Base-by-base conservation (phyloP, 139 green algal species). In the Pleodorina starrii region DNA sequence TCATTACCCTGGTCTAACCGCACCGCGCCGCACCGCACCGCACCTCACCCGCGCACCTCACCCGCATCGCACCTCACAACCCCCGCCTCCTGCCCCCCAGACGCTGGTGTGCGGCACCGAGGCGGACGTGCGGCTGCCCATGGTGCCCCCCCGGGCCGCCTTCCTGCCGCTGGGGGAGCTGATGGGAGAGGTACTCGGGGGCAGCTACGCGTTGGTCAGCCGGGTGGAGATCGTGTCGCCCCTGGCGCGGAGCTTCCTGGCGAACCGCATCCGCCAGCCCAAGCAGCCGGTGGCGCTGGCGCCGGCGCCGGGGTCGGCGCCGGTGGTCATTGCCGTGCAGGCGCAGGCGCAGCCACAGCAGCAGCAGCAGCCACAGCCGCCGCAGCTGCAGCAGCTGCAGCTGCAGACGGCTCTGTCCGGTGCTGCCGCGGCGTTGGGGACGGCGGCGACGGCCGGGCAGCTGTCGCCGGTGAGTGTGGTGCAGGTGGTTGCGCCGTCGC, bases 51-150 rank as follows among this genome's bases (percentile, higher is more conserved):
- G 54, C 54, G 54, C 54, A 60, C 17, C 51, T 60, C 14, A 60
- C 51, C 51, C 17, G 14, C 51, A 60, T 17, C 51, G 51, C n/a
- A n/a, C 51, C 17, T 60, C 51, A 60, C 51, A 17, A 17, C 51
- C 51, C 54, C 54, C 54, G 7, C 29, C 21, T 66, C 54, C 54
- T 4, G 29, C 42, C 43, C 35, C 21, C 6, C 66, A 88, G 66
- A 88, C 83, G 35, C 69, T 81, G 46, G 66, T 81, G 12, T 88
- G 83, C 68, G 83, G 83, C 66, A 57, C 46, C 32, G 83, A 81
- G 0, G 35, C 66, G 14, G 83, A 88, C 63, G 21, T 80, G n/a
- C 32, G n/a, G 81, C 63, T 19, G 7, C 81, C 81, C 10, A n/a
- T 54, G 83, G 9, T 29, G 44, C 83, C 83, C 12, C 83, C 83